These are phyloP conservation scores for Wickerhamiella spandovensis DNA, from an alignment of 805 yeast species.

Conservation along the genomic window DNA sequence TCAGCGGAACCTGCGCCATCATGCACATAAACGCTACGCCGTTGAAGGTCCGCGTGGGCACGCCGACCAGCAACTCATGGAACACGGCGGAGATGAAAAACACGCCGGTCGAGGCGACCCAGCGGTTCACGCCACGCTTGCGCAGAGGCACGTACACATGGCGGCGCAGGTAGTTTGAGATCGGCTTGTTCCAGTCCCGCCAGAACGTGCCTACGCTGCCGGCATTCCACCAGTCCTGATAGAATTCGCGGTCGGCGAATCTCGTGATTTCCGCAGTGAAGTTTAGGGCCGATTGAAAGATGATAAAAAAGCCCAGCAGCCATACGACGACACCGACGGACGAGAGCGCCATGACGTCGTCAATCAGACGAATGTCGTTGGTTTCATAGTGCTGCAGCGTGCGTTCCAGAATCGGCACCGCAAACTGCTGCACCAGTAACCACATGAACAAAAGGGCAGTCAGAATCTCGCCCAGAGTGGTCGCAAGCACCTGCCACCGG, in stretches of 20 bases:
- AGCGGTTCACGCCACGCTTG: constrained; percentile 22
- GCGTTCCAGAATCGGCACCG: constrained; percentile 31
- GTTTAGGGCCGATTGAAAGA: constrained; percentile 32
- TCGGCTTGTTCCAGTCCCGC: constrained; percentile 35
- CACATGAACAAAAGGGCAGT: constrained; percentile 24
- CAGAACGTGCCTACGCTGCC: constrained; percentile 36
- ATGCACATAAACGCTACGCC: constrained; percentile 35
- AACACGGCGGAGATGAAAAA: constrained; percentile 32
- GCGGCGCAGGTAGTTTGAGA: constrained; percentile 30
- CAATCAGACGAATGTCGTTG: constrained; percentile 21
- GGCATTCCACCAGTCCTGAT: constrained; percentile 39
- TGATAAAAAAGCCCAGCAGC: constrained; percentile 30
- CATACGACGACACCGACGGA: constrained; percentile 31
- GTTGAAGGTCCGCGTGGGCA: constrained; percentile 33
- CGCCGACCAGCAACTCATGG: constrained; percentile 35
- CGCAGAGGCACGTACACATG: constrained; percentile 32
- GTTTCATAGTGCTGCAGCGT: constrained; percentile 21
- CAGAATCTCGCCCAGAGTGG: constrained; percentile 27
- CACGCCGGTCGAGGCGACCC: constrained; percentile 25
- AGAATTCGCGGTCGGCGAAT: constrained; percentile 35
- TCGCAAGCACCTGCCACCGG: constrained; percentile 23
- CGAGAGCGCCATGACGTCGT: constrained; percentile 28
- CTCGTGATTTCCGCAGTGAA: constrained; percentile 32
- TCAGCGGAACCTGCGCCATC: constrained; percentile 32
- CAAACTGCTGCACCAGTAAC: constrained; percentile 30